Base-by-base conservation (phyloP, 2,329 filamentous ascomycete genomes). In the Epichloe sibirici region DNA sequence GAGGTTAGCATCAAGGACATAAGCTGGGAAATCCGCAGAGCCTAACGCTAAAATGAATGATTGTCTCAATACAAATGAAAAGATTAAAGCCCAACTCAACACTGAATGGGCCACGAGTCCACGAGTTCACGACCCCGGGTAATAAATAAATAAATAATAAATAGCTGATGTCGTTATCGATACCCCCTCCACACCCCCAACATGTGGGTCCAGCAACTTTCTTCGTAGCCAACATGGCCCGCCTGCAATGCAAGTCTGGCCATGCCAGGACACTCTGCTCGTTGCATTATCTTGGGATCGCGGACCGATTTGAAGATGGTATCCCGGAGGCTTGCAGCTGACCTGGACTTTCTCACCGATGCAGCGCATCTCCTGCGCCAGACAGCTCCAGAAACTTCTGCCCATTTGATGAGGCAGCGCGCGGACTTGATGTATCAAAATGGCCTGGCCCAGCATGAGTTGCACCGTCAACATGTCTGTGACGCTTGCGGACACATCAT, bases 1-100 rank as follows among this genome's bases (percentile, higher is more conserved):
- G 90, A 97, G 68, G 90, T 96, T 46, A 93, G 88, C 68, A 90
- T 96, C 66, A 91, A 89, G 66, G 88, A 93, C 34, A 69, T 95
- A 52, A 87, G 81, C 56, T 98, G 90, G 89, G 84, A 90, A 59
- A 86, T 98, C 59, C 78, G 80, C 57, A 77, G 89, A 58, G 80
- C 82, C 38, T 93, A 77, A 50, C 34, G 31, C 15, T 31, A 4
- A 1, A 13, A 12, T 21, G 2, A 13, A 12, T 21, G 23, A 21
- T 21, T 2, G 23, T 7, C 2, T 8, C 5, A 28, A 28, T 5
- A 38, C 9, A 9, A 31, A 31, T 31, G 0, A 31, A 31, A 11
- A 4, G 28, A 9, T 31, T 3, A 31, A 31, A 31, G 0, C 28
- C 28, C 28, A 11, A 31, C 28, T 31, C 3, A 9, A 25, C n/a